Percentiles rank a stretch among this genome's conserved stretches.
Conservation (phyloP, 495 filamentous ascomycete species). For the Aspergillus funiculosus region DNA sequence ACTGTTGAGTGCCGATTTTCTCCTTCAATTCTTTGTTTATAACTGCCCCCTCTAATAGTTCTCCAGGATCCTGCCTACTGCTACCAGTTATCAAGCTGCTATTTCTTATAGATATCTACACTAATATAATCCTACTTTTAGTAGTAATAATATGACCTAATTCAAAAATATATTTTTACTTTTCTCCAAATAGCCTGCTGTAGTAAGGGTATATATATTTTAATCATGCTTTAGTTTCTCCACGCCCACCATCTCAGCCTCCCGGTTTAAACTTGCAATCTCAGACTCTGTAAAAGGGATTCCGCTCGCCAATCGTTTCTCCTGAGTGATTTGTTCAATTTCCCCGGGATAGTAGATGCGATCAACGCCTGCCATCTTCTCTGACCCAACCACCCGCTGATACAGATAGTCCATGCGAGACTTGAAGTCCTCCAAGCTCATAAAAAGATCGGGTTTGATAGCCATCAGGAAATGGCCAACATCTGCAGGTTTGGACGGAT, state of each 20-base stretch:
- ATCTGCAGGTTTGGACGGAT: conserved; percentile 59
- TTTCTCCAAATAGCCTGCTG: no score
- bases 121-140: no score
- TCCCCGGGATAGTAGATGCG: conserved; percentile 76
- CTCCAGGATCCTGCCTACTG: no score
- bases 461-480: conserved; percentile 73
- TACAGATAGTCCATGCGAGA: conserved; percentile 66
- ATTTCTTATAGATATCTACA: no score
- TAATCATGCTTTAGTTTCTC: conserved; percentile 15
- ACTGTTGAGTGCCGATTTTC: no score
- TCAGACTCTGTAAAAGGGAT: conserved; percentile 64
- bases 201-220: no score
- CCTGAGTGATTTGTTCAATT: conserved; percentile 59
- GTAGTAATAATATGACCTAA: no score
- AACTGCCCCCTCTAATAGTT: no score
- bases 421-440: conserved; percentile 63
- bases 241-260: conserved; percentile 54
- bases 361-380: conserved; percentile 66
- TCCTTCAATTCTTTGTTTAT: no score
- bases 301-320: conserved; percentile 49
- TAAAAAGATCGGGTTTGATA: conserved; percentile 71
- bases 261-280: conserved; percentile 59
- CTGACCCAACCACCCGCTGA: conserved; percentile 53
- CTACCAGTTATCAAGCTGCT: no score
- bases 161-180: no score